These are phyloP conservation scores for Globisporangium lucens DNA, from an alignment of 352 stramenopile genomes.

Conservation along the genomic window DNA sequence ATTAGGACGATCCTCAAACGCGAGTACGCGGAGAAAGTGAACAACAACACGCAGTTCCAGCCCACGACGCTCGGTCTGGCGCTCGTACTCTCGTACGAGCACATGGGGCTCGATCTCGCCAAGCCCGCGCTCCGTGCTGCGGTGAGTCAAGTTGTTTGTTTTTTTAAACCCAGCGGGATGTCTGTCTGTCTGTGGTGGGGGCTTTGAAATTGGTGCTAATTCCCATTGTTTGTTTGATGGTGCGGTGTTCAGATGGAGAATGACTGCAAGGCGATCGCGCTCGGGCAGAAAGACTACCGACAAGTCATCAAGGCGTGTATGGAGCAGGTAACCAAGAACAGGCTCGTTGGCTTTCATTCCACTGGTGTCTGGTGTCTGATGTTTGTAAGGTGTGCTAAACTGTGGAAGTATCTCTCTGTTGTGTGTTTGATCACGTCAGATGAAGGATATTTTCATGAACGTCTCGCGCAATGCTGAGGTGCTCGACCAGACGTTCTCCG, in stretches of 20 bases:
- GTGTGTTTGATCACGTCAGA: constrained; percentile 32
- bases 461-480: constrained; percentile 80
- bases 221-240: not conserved
- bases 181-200: not conserved
- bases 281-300: constrained; percentile 71
- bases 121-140: constrained; percentile 92
- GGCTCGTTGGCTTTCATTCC: constrained; percentile 8
- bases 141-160: constrained; percentile 22
- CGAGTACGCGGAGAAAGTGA: constrained; percentile 95
- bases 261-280: constrained; percentile 86
- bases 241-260: constrained; percentile 82
- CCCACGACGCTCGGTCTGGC: constrained; percentile 89
- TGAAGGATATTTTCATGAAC: constrained; percentile 71
- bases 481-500: constrained; percentile 89
- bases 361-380: not conserved
- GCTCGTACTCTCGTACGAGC: constrained; percentile 90
- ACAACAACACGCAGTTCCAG: constrained; percentile 91
- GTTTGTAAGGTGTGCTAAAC: not conserved
- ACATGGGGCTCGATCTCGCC: constrained; percentile 95
- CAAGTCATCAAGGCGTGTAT: constrained; percentile 81
- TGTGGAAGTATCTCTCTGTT: not conserved
- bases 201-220: not conserved
- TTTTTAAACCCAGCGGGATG: not conserved
- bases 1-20: constrained; percentile 99
- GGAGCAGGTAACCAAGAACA: constrained; percentile 65